phyloP scores from a whole-genome alignment of 306 rosid species.

The Herpetospermum pedunculosum region DNA sequence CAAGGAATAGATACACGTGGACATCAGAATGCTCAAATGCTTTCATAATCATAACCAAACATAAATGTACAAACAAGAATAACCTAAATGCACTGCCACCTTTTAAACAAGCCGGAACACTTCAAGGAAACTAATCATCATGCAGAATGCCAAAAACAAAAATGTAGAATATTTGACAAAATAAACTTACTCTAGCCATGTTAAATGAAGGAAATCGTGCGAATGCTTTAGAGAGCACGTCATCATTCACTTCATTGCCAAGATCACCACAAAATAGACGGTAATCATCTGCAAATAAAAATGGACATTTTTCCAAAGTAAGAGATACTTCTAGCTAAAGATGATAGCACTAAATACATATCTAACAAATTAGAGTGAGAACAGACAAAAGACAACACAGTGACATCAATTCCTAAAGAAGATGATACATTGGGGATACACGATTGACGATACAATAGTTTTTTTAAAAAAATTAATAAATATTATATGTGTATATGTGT shows the following conservation, averaged over 20 bases:
- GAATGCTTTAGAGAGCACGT: constrained; percentile 89
- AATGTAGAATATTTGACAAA: background rate
- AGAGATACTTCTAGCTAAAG: background rate
- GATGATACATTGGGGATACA: too few species aligned
- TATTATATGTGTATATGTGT: too few species aligned
- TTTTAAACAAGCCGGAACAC: constrained; percentile 39
- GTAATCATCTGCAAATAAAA: constrained; percentile 57
- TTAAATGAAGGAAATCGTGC: constrained; percentile 86
- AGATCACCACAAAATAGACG: constrained; percentile 91
- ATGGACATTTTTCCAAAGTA: constrained; percentile 2
- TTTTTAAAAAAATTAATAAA: too few species aligned
- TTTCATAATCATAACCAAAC: background rate
- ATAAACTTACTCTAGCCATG: constrained; percentile 70
- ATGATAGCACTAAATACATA: background rate
- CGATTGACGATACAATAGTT: too few species aligned
- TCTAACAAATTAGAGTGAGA: background rate
- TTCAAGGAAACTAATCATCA: constrained; percentile 54
- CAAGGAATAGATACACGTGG: background rate
- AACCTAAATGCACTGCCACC: constrained; percentile 31
- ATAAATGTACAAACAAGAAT: background rate
- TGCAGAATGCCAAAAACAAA: constrained; percentile 30
- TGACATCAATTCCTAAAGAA: too few species aligned
- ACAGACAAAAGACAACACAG: too few species aligned
- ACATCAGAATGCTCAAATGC: background rate
- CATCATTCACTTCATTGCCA: constrained; percentile 97